phyloP scores from a whole-genome alignment of 2,329 filamentous ascomycete species.

The Sclerotinia nivalis region DNA sequence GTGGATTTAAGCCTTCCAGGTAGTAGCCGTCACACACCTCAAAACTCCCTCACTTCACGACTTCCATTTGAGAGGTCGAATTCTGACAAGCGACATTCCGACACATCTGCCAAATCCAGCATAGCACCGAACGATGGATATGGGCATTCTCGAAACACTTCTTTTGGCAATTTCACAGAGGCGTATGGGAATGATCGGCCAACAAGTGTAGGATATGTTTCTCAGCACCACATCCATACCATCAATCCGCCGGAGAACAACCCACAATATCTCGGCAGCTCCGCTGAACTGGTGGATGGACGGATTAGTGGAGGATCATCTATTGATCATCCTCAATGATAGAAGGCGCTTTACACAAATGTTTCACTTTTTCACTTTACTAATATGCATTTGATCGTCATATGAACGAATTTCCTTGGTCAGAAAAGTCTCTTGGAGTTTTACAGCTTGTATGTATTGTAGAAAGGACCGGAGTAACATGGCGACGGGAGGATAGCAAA shows the following conservation, averaged over 20 bases:
- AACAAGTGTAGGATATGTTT: conserved; percentile 57
- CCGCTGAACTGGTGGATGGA: conserved; percentile 58
- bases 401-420: conserved; percentile 26
- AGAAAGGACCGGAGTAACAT: conserved; percentile 23
- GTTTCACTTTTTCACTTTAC: conserved; percentile 19
- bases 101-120: conserved; percentile 54
- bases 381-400: conserved; percentile 17
- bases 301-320: conserved; percentile 31
- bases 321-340: conserved; percentile 30
- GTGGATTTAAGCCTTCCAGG: conserved; percentile 25
- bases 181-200: conserved; percentile 49
- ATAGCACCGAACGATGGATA: conserved; percentile 49
- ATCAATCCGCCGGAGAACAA: conserved; percentile 51
- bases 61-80: conserved; percentile 60
- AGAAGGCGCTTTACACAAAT: background rate
- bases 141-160: conserved; percentile 42
- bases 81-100: conserved; percentile 54
- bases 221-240: conserved; percentile 57
- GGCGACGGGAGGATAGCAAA: conserved; percentile 14
- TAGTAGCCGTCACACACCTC: conserved; percentile 28
- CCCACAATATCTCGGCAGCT: conserved; percentile 52
- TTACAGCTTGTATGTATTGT: conserved; percentile 19
- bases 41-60: conserved; percentile 35
- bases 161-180: conserved; percentile 38
- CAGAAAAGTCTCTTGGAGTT: conserved; percentile 24